Percentiles rank a stretch among this genome's conserved stretches.
Evolutionary conservation across 2,329 filamentous ascomycete species (phyloP).

Genomic region (Diaporthe helianthi): DNA sequence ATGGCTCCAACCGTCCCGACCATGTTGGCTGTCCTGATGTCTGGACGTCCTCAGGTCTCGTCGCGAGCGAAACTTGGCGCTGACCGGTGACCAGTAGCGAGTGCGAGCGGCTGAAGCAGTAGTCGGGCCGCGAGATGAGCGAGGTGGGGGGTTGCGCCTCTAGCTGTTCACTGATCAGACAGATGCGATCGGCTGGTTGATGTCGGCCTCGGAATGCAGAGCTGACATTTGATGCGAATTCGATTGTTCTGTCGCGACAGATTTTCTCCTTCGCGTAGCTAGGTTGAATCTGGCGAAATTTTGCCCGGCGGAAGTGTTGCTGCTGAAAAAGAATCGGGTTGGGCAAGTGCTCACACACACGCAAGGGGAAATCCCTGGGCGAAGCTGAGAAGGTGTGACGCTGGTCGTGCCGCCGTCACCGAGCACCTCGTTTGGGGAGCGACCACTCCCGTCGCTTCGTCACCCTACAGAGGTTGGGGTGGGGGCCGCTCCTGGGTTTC

Average conservation of each 20-base stretch:
- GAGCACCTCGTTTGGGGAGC: slow-evolving; percentile 17
- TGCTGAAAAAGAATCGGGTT: slow-evolving; percentile 10
- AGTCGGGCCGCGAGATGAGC: slow-evolving; percentile 4
- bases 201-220: slow-evolving; percentile 5
- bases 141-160: not conserved
- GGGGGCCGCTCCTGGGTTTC: not conserved
- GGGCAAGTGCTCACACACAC: slow-evolving; percentile 4
- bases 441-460: slow-evolving; percentile 10
- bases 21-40: slow-evolving; percentile 49
- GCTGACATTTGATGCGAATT: slow-evolving; percentile 20
- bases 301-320: slow-evolving; percentile 7
- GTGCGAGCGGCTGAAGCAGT: slow-evolving; percentile 1
- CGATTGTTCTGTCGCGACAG: not conserved
- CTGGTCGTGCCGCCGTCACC: slow-evolving; percentile 16
- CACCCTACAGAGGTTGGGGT: not conserved
- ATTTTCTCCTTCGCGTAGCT: not conserved
- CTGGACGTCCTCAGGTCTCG: slow-evolving; percentile 2
- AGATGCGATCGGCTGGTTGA: slow-evolving; percentile 15
- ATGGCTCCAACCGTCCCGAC: slow-evolving; percentile 69
- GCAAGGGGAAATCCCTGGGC: slow-evolving; percentile 22
- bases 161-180: too few relatives aligned
- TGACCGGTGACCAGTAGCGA: slow-evolving; percentile 2
- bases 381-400: slow-evolving; percentile 25
- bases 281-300: not conserved
- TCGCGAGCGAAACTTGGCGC: not conserved